phyloP scores from a whole-genome alignment of 1,284 basidiomycete genomes.

The Marasmius oreades region DNA sequence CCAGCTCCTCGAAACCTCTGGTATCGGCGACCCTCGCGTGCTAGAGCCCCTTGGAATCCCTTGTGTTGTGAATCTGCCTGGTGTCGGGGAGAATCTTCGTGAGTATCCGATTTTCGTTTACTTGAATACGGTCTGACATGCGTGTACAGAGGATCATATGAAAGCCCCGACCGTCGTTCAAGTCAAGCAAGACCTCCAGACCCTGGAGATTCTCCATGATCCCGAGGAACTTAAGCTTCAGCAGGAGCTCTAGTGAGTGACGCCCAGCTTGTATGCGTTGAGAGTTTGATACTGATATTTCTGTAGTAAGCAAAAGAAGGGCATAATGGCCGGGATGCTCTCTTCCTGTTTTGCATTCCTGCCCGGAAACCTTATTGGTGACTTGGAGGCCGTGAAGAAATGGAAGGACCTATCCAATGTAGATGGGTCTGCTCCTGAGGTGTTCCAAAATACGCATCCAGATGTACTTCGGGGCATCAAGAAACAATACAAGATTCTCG shows the following conservation, averaged over 20 bases:
- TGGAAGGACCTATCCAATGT: constrained; percentile 5
- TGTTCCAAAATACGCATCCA: background rate
- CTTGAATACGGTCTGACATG: background rate
- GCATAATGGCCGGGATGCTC: constrained; percentile 6
- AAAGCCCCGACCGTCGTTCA: constrained; percentile 1
- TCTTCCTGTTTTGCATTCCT: constrained; percentile 5
- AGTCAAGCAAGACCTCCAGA: constrained; percentile 5
- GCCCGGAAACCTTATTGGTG: background rate
- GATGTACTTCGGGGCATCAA: constrained; percentile 5
- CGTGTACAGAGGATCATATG: constrained; percentile 3
- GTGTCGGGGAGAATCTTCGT: constrained; percentile 14
- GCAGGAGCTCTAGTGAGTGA: constrained; percentile 3
- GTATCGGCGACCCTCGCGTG: constrained; percentile 7
- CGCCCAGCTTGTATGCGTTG: background rate
- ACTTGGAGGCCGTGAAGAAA: background rate
- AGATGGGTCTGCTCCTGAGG: background rate
- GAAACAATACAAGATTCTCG: constrained; percentile 10
- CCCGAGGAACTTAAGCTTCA: background rate
- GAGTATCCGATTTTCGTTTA: background rate
- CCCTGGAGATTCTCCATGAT: constrained; percentile 2
- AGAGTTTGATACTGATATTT: background rate
- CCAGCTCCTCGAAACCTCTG: constrained; percentile 10
- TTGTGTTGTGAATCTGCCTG: constrained; percentile 6
- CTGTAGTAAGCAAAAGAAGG: constrained; percentile 5
- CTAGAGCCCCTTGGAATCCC: constrained; percentile 5